Conservation (phyloP, 2,329 filamentous ascomycete species). For the Emydomyces testavorans region DNA sequence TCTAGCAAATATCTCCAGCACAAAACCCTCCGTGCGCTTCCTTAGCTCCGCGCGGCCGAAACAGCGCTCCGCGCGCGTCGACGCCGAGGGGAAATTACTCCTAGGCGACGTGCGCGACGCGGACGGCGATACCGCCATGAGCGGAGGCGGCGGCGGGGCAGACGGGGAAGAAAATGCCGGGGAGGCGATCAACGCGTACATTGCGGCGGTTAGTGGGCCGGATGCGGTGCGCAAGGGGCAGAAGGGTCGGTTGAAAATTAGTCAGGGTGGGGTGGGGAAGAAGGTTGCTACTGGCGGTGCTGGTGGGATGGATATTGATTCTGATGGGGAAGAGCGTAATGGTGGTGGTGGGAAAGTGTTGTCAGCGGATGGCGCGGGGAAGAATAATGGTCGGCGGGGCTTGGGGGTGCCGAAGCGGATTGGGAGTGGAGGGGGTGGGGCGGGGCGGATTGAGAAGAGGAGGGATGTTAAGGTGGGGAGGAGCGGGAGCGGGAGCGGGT, state of each 20-base stretch:
- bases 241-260: constrained; percentile 51
- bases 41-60: constrained; percentile 21
- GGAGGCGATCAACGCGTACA: constrained; percentile 47
- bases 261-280: constrained; percentile 32
- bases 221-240: constrained; percentile 48
- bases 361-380: background rate
- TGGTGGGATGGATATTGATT: constrained; percentile 37
- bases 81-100: constrained; percentile 36
- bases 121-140: constrained; percentile 30
- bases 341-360: background rate
- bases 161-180: constrained; percentile 22
- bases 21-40: constrained; percentile 54
- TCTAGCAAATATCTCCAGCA: constrained; percentile 84
- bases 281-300: constrained; percentile 26
- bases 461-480: constrained; percentile 14
- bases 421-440: constrained; percentile 21
- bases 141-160: constrained; percentile 31
- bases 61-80: constrained; percentile 34
- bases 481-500: constrained; percentile 19
- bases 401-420: constrained; percentile 24
- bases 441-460: constrained; percentile 17
- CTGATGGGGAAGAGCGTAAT: constrained; percentile 36
- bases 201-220: constrained; percentile 49
- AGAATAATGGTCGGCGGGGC: constrained; percentile 18
- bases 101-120: constrained; percentile 26